A percentile compares a stretch with the other conserved stretches of the same genome.
phyloP scores from a whole-genome alignment of 139 green algal genomes.

The Chlorella sp. region DNA sequence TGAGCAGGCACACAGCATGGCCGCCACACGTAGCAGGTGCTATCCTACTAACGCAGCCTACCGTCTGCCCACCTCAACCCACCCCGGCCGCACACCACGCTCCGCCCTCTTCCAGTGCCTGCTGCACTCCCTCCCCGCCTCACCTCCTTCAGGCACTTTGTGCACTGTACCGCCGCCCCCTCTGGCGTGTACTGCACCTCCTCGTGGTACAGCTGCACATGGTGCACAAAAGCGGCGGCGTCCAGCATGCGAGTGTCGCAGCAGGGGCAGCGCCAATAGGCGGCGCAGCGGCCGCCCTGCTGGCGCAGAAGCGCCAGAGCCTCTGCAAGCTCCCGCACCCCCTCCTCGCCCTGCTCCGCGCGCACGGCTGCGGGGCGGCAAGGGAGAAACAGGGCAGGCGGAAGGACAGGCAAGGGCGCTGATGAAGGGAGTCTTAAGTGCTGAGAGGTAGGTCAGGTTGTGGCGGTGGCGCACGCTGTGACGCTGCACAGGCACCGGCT shows the following conservation, averaged over 20 bases:
- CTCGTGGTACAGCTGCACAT: conserved; percentile 45
- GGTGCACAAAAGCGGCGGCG: conserved; percentile 26
- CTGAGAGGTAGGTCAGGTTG: neutral
- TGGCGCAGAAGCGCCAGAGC: conserved; percentile 38
- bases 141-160: conserved; percentile 42
- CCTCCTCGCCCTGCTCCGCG: conserved; percentile 29
- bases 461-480: neutral
- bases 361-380: conserved; percentile 1
- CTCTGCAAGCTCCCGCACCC: conserved; percentile 22
- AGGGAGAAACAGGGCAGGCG: neutral
- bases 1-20: no score
- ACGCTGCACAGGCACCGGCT: neutral
- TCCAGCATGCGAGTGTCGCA: conserved; percentile 39
- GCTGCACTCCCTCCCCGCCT: neutral
- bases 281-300: conserved; percentile 18
- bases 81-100: no score
- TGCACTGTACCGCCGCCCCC: conserved; percentile 37
- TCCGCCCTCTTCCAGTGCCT: no score
- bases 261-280: conserved; percentile 48
- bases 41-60: no score
- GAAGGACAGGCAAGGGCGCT: neutral
- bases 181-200: conserved; percentile 40
- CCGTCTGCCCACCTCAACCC: no score
- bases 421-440: neutral
- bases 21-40: no score